Evolutionary conservation across 1,284 basidiomycete genomes (phyloP), one percentile per base, ranked within the genome.

Genomic region (Melampsora larici-populina): DNA sequence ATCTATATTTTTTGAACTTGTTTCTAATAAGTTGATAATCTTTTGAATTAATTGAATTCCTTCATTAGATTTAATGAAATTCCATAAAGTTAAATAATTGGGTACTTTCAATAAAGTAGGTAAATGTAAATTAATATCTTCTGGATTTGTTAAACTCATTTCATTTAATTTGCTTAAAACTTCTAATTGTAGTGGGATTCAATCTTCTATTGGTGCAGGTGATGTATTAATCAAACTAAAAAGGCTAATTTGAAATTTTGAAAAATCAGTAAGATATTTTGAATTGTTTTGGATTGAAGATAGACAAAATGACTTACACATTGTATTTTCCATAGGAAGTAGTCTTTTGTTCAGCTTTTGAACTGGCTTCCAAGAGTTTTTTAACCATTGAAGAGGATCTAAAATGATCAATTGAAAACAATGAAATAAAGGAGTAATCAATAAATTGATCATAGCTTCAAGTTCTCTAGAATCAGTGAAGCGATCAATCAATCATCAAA

Each of bases 251-350:
- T n/a, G n/a, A n/a, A n/a, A n/a, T n/a, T n/a, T n/a, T n/a, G n/a
- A n/a, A n/a, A n/a, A n/a, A n/a, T n/a, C n/a, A n/a, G n/a, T n/a
- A n/a, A n/a, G n/a, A n/a, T n/a, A n/a, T n/a, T n/a, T 43, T 43
- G 43, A 15, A 43, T 43, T 43, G 8, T 11, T 2, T 43, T 43
- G 29, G 17, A 24, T 21, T 65, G 36, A n/a, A 31, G 18, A 46
- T 11, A 4, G 21, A 0, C 24, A 21, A 21, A 31, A n/a, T n/a
- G 33, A 78, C 75, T 33, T 26, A 78, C 75, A 67, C 67, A 40
- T 46, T 64, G 40, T 70, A 78, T 78, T 60, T 78, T 36, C 75
- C 75, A 62, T 78, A 78, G 65, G 75, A 33, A 15, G 75, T 78
- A 24, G 48, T 65, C 69, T 76, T 78, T 31, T 68, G 68, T 24